These are phyloP conservation scores for Gyromitra esculenta DNA, from an alignment of 2,329 filamentous ascomycete species.

Conservation along the genomic window DNA sequence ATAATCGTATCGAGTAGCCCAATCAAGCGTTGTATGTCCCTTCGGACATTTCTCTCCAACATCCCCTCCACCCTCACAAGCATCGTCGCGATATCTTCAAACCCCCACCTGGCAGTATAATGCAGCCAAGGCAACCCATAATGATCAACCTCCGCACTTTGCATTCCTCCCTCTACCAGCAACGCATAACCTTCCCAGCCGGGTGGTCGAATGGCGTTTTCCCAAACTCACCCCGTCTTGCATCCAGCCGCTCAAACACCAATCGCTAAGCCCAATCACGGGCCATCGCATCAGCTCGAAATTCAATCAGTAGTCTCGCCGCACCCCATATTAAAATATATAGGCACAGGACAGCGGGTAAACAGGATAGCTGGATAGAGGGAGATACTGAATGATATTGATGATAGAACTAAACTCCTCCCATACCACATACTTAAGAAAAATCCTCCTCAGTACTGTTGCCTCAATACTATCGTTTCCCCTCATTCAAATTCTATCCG, in stretches of 20 bases:
- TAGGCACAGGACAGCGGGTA: no score
- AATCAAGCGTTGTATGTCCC: neutral
- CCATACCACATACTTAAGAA: no score
- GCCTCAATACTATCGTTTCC: no score
- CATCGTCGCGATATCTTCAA: neutral
- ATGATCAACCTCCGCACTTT: neutral
- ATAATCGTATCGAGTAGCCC: neutral
- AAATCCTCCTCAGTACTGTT: no score
- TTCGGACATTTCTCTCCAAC: neutral
- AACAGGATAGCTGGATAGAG: no score
- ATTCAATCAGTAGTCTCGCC: neutral
- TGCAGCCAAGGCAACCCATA: neutral
- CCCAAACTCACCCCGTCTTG: neutral
- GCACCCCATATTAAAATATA: neutral
- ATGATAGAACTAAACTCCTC: no score
- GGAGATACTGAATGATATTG: no score
- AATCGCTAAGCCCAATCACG: neutral
- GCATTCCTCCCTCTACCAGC: neutral
- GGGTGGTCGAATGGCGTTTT: neutral
- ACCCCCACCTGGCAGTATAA: constrained; percentile 1
- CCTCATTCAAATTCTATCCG: no score
- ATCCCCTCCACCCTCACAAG: neutral
- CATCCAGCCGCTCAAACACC: neutral
- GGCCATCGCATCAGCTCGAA: neutral
- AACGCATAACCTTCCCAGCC: neutral